A percentile compares a stretch with the other conserved stretches of the same genome.
phyloP scores from a whole-genome alignment of 1,284 basidiomycete species.

The Lentinula novae-zelandiae region DNA sequence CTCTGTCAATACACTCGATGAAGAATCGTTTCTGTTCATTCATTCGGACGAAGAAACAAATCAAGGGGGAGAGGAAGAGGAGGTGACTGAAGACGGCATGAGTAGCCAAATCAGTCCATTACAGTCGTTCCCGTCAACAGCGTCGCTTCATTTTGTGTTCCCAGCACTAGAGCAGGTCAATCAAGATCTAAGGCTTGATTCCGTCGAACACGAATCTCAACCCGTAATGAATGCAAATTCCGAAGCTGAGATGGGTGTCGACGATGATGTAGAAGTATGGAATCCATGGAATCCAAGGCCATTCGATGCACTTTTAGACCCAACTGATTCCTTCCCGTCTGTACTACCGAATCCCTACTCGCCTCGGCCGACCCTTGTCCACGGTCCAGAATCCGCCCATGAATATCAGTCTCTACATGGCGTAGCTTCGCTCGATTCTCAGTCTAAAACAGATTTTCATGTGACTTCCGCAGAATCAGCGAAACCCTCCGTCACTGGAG shows the following conservation, averaged over 20 bases:
- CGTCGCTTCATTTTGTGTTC: conserved; percentile 7
- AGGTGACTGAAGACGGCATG: not conserved
- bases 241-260: not conserved
- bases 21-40: conserved; percentile 3
- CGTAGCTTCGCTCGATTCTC: not conserved
- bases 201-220: not conserved
- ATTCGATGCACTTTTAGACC: not conserved
- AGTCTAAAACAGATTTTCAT: not conserved
- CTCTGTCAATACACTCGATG: not conserved
- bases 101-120: conserved; percentile 8
- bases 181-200: not conserved
- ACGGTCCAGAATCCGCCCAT: not conserved
- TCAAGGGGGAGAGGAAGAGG: not conserved
- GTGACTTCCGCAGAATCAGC: not conserved
- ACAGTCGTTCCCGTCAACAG: conserved; percentile 18
- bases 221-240: not conserved
- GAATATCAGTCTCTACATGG: not conserved
- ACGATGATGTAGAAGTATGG: not conserved
- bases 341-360: conserved; percentile 7
- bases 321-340: not conserved
- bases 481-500: not conserved
- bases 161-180: not conserved
- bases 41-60: not conserved
- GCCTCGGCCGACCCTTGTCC: not conserved
- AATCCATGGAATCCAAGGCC: conserved; percentile 5